These are phyloP conservation scores for Backusella circina DNA, from an alignment of 192 early-diverging fungal genomes.

Conservation along the genomic window DNA sequence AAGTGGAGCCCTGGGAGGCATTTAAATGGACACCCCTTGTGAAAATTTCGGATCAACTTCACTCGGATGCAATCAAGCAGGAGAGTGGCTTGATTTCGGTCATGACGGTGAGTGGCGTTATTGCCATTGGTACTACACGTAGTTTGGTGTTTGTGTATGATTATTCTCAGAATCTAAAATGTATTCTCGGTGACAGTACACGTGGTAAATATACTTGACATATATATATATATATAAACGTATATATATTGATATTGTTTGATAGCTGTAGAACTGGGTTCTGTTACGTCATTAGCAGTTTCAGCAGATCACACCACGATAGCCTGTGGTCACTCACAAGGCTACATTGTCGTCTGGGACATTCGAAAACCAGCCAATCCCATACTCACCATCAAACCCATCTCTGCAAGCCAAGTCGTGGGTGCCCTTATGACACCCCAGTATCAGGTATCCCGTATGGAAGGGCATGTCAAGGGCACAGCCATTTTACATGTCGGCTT, in stretches of 20 bases:
- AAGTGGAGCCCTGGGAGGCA: slow-evolving; percentile 48
- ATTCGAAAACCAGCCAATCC: slow-evolving; percentile 41
- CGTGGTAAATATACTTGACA: slow-evolving; percentile 23
- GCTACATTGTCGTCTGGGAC: slow-evolving; percentile 57
- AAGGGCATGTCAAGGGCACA: slow-evolving; percentile 54
- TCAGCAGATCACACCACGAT: slow-evolving; percentile 53
- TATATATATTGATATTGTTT: neutral
- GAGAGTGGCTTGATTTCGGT: slow-evolving; percentile 38
- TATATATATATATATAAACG: neutral
- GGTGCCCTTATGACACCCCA: slow-evolving; percentile 14
- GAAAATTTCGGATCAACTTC: slow-evolving; percentile 54
- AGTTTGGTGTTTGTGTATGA: slow-evolving; percentile 55
- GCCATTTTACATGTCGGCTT: slow-evolving; percentile 56
- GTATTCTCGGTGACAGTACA: slow-evolving; percentile 31
- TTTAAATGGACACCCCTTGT: slow-evolving; percentile 55
- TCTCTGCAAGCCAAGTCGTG: slow-evolving; percentile 41
- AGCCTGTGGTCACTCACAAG: slow-evolving; percentile 51
- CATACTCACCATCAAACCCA: slow-evolving; percentile 48
- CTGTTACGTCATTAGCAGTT: slow-evolving; percentile 55
- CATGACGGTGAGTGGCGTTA: slow-evolving; percentile 43
- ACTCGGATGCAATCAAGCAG: slow-evolving; percentile 42
- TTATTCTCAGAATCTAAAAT: slow-evolving; percentile 43
- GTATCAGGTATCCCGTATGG: slow-evolving; percentile 31
- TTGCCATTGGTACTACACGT: slow-evolving; percentile 57
- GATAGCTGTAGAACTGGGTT: slow-evolving; percentile 46